Base-by-base conservation (phyloP, 306 rosid species). In the Lithocarpus polystachyus region DNA sequence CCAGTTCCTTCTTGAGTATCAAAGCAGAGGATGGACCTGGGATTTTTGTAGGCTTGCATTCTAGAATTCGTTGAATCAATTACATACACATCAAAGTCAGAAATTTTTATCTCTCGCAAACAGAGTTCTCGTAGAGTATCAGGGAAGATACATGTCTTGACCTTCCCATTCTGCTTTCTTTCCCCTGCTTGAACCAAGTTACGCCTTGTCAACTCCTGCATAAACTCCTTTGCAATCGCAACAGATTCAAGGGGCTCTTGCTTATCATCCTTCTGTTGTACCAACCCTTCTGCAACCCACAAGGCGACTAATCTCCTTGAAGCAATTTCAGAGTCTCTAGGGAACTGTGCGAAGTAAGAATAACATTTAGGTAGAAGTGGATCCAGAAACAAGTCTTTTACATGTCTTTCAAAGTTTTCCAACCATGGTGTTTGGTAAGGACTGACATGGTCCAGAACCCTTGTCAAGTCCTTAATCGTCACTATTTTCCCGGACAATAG, bases 201-300 rank as follows among this genome's bases (percentile, higher is more conserved):
- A 1, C 52, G 72, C 13, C 12, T n/a, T 4, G 69, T 61, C 55
- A 75, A 45, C 17, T 70, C 80, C 0, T 0, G 1, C 3, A 81
- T 71, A 75, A 17, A n/a, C 5, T 33, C 0, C 4, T 45, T 6
- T 18, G 76, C 84, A 10, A 52, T 14, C 17, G 52, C 52, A 79
- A 7, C 84, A 86, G 20, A 77, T 72, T 10, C 29, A 17, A 84
- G 81, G 4, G 80, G 22, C 35, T 24, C 61, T 6, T 57, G 23
- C 2, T 48, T 22, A 24, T 18, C 59, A 15, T 12, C 37, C 5
- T 20, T 29, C 2, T 5, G 35, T 75, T 26, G 22, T 48, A 82
- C 77, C 48, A 82, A 20, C 19, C 68, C 81, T 82, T 79, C 78
- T 11, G 90, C 83, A 56, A 87, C 73, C 90, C 90, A 85, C 71